Conservation (phyloP, 352 stramenopile species). For the Saprolegnia diclina region DNA sequence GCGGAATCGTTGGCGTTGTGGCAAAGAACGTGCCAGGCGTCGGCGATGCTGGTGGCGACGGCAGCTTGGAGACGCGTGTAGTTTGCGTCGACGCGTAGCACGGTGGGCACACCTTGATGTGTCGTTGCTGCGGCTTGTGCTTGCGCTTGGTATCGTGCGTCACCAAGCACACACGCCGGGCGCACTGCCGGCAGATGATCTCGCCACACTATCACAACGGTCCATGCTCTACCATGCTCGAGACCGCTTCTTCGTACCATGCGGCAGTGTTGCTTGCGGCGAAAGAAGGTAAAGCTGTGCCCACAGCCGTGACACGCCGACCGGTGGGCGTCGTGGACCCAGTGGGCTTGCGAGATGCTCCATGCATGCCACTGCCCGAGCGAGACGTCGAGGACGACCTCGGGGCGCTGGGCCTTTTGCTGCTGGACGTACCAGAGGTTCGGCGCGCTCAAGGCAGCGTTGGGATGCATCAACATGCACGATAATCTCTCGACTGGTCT, state of each 20-base stretch:
- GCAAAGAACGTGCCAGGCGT: background rate
- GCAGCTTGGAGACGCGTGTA: background rate
- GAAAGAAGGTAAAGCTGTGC: constrained; percentile 7
- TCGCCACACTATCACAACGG: background rate
- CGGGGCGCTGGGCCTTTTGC: background rate
- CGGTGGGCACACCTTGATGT: constrained; percentile 2
- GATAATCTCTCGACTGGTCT: no score
- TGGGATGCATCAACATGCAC: no score
- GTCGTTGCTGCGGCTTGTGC: background rate
- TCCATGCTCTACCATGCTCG: background rate
- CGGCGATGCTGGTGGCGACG: background rate
- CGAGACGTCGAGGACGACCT: background rate
- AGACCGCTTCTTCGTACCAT: background rate
- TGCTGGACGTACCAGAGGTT: constrained; percentile 4
- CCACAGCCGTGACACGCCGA: background rate
- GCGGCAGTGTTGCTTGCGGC: background rate
- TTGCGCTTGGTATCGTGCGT: background rate
- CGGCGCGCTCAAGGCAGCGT: background rate
- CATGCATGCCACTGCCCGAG: background rate
- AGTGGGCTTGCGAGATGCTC: background rate
- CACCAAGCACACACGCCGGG: background rate
- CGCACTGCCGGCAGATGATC: constrained; percentile 3
- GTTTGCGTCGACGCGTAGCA: background rate
- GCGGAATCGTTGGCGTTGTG: background rate
- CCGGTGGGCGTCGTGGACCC: constrained; percentile 1